Conservation (phyloP, 371 early-diverging fungal species). For the Phascolomyces articulosus region DNA sequence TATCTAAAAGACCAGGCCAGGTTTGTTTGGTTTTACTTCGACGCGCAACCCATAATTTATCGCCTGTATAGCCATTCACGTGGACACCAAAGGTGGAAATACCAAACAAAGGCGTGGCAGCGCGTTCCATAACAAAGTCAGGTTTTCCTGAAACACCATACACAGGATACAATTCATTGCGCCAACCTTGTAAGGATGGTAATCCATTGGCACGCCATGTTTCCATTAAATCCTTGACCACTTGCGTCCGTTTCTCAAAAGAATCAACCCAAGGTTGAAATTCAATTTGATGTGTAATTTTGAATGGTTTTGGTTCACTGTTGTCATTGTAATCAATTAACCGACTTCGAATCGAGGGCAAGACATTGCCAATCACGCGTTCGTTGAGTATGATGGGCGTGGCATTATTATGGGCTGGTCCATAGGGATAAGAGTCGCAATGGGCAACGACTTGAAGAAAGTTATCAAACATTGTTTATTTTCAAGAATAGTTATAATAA, state of each 20-base stretch:
- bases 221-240: conserved; percentile 39
- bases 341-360: conserved; percentile 26
- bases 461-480: conserved; percentile 23
- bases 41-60: conserved; percentile 83
- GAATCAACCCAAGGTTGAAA: conserved; percentile 36
- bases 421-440: conserved; percentile 52
- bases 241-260: conserved; percentile 36
- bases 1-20: conserved; percentile 88
- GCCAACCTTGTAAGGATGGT: conserved; percentile 35
- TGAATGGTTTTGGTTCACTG: conserved; percentile 26
- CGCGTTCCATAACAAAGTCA: conserved; percentile 79
- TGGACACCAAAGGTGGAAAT: conserved; percentile 82
- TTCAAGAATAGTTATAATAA: too few species aligned
- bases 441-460: conserved; percentile 34
- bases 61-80: conserved; percentile 72
- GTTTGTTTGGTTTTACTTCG: conserved; percentile 81
- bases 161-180: conserved; percentile 81
- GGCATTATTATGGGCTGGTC: conserved; percentile 7
- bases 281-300: conserved; percentile 23
- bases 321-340: conserved; percentile 35
- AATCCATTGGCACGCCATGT: conserved; percentile 39
- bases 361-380: conserved; percentile 41
- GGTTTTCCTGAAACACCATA: conserved; percentile 50
- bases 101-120: conserved; percentile 79
- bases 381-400: conserved; percentile 32